Evolutionary conservation across 495 filamentous ascomycete genomes (phyloP), one percentile per base, ranked within the genome.

Genomic region (Penicillium verhagenii): DNA sequence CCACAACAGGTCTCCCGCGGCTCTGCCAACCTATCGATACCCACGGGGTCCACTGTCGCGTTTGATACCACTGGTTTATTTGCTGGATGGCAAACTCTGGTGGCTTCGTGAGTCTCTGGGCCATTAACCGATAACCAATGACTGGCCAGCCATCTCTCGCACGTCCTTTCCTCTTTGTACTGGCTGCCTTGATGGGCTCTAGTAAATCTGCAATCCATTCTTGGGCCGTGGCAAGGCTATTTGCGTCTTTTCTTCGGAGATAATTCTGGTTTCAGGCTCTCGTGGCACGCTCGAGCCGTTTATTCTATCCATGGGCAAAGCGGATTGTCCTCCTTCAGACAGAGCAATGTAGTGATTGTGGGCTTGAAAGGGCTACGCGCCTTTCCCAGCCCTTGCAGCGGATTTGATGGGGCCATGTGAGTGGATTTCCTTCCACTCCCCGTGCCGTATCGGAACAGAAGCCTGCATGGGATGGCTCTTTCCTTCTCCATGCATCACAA

Each of bases 1-100:
- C 46, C 28, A 51, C 35, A 47, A 56, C 33, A 40, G 25, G 45
- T 54, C 54, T 42, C 52, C 46, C 54, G 52, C 35, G 54, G 50
- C 48, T n/a, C n/a, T 52, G 46, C 56, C 45, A 54, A 56, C 57
- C 56, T 54, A 53, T 61, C 43, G 26, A 50, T 47, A 24, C 14
- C 25, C 20, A 28, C 40, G 16, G 46, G 6, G 18, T 19, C 39
- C 54, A 47, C 28, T 47, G 8, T 38, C 55, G 50, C 57, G 52
- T 57, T 51, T 53, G 60, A 55, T 33, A 11, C 39, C 10, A 37
- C 28, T 38, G 40, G 33, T 42, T 23, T 31, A 54, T 57, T 52
- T 37, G 54, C 23, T 61, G 43, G n/a, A 21, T 16, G 42, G n/a
- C 6, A 24, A 31, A 49, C 11, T 8, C 39, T 6, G 8, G 18